Evolutionary conservation across 2,329 filamentous ascomycete genomes (phyloP), one percentile per base, ranked within the genome.

Genomic region (Nannizziopsis barbatae): DNA sequence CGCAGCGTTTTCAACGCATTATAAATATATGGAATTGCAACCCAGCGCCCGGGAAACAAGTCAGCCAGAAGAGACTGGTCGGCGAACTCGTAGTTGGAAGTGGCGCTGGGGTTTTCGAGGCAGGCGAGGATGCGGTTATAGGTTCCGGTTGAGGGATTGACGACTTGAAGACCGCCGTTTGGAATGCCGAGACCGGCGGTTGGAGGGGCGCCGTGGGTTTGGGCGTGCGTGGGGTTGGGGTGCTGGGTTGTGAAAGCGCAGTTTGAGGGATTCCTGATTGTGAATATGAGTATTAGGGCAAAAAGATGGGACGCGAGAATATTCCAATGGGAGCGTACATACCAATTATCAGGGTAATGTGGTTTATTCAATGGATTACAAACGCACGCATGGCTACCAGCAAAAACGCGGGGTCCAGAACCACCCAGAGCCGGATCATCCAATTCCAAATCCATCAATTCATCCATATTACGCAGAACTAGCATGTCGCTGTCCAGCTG

Each of bases 401-500:
- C 87, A 65, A 94, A 90, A 31, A 94, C 84, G 39, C 76, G 74
- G 39, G 73, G 62, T 17, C 83, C 79, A 14, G 68, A 69, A 9
- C 58, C 79, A 1, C 58, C 69, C 50, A 72, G 51, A 37, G 67
- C 69, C 0, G 76, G 70, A 15, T 69, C 60, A 64, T 90, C 85
- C 40, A 93, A 76, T 52, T 77, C 70, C 43, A 94, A 58, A n/a
- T 86, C 79, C 86, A 94, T 93, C 56, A 94, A 71, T 69, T 93
- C 87, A 63, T 94, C 88, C 85, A 95, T 94, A 66, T 93, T 93
- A 58, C 74, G 74, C 55, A 82, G 67, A 6, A 86, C 80, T 44
- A 94, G 69, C 87, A 94, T 94, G 69, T 95, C 88, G 60, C 82
- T 84, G 68, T 95, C 88, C 47, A 95, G 74, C 67, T 87, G 84